Base-by-base conservation (phyloP, 129 eudicot species). In the Logfia minima region DNA sequence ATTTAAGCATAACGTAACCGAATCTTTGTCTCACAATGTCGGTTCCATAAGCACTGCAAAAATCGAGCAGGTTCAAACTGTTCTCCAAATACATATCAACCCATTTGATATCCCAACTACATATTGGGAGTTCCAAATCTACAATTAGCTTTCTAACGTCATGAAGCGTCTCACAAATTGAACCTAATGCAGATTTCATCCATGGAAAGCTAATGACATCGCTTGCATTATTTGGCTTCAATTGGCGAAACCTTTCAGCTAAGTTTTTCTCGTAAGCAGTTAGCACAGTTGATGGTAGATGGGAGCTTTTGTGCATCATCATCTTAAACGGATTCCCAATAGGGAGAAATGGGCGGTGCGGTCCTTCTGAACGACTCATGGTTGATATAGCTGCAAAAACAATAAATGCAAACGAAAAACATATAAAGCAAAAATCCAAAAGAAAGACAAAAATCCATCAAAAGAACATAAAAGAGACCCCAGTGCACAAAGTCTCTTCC, bases 51-150 rank as follows among this genome's bases (percentile, higher is more conserved):
- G 92, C 92, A 67, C 85, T 92, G 87, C 94, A 91, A 65, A 95
- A 82, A 82, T 95, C 99, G n/a, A 95, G 92, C 77, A 95, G 56
- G 41, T 92, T 92, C 55, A 90, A 90, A 76, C 94, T 95, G 76
- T 92, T 86, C 70, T 92, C 91, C 58, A 95, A 41, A 69, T 95
- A 95, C 10, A 89, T 88, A 75, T 95, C 99, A 8, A 95, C 83
- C 99, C 99, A 95, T 79, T 95, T 95, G 58, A 86, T 88, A 75
- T 95, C 96, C 99, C 99, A 95, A 75, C 90, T 95, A 76, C 82
- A 77, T 52, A 91, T 88, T 4, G 99, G 99, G 5, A 95, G 96
- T 79, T 88, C 97, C 69, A 95, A 86, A 22, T 85, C 90, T 23
- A 95, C 93, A 24, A 92, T 91, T 32, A 95, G 84, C 5, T 83